Evolutionary conservation across 1,284 basidiomycete genomes (phyloP).

Genomic region (Lentinula novae-zelandiae): DNA sequence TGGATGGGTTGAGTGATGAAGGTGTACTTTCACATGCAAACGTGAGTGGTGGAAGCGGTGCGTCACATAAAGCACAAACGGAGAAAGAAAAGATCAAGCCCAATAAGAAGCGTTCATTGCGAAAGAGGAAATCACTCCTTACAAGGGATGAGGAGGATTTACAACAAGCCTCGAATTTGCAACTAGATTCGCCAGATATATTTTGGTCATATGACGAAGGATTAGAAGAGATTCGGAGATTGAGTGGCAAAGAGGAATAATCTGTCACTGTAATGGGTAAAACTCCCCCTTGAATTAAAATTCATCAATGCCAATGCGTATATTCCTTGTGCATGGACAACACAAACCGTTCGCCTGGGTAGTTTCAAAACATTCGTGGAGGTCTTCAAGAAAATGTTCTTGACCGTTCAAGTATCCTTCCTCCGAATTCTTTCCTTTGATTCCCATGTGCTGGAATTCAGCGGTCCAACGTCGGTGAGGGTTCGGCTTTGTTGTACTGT

Average conservation of each 20-base stretch:
- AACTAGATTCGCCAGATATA: background rate
- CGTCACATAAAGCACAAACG: background rate
- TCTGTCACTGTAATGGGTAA: background rate
- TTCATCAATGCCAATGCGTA: no score
- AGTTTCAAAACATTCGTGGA: no score
- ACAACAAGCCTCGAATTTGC: background rate
- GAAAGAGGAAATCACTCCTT: background rate
- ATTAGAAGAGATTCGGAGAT: background rate
- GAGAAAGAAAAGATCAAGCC: conserved; percentile 15
- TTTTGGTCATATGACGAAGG: conserved; percentile 1
- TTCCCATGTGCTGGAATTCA: background rate
- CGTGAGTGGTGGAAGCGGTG: background rate
- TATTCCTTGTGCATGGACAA: no score
- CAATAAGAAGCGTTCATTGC: background rate
- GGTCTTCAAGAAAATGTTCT: no score
- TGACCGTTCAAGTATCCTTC: background rate
- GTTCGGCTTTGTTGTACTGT: background rate
- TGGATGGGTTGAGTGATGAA: conserved; percentile 36
- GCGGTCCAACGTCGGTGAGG: background rate
- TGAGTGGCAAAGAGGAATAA: background rate
- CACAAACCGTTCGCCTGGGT: no score
- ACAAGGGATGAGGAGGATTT: background rate
- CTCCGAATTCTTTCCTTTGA: background rate
- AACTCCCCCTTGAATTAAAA: background rate
- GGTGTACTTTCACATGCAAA: conserved; percentile 10